Conservation (phyloP, 2,329 filamentous ascomycete species). For the Chaetomium sp. region DNA sequence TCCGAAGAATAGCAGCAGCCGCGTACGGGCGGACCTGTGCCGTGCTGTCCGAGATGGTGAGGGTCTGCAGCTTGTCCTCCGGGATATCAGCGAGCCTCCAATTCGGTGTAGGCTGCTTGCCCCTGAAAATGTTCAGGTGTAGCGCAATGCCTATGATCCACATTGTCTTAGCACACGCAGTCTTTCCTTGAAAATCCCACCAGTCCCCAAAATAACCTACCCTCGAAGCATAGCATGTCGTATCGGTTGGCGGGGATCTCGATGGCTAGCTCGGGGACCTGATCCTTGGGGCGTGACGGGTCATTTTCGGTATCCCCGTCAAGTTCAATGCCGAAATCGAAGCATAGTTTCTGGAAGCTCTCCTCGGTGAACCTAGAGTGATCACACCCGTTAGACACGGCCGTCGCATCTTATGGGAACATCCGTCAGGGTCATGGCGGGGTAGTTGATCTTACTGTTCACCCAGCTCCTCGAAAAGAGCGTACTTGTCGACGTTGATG, state of each 20-base stretch:
- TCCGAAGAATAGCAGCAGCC: constrained; percentile 80
- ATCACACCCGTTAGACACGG: background rate
- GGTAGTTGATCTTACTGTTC: constrained; percentile 58
- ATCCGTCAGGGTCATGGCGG: constrained; percentile 12
- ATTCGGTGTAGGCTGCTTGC: constrained; percentile 66
- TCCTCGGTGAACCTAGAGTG: constrained; percentile 70
- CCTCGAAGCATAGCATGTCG: constrained; percentile 95
- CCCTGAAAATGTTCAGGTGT: constrained; percentile 92
- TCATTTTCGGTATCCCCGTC: constrained; percentile 87
- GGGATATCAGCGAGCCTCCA: constrained; percentile 69
- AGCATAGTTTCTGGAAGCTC: constrained; percentile 95
- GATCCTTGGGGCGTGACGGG: constrained; percentile 66
- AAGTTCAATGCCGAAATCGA: constrained; percentile 96
- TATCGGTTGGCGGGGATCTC: constrained; percentile 94
- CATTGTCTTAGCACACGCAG: background rate
- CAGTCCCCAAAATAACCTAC: constrained; percentile 29
- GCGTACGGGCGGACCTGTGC: constrained; percentile 78
- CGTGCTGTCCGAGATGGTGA: constrained; percentile 72
- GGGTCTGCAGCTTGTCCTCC: constrained; percentile 67
- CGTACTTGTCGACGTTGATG: constrained; percentile 92
- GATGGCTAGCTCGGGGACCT: constrained; percentile 91
- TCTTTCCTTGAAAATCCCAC: background rate
- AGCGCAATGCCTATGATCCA: constrained; percentile 56
- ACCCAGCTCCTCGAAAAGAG: constrained; percentile 87
- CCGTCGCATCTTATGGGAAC: background rate